phyloP scores from a whole-genome alignment of 148 eudicot species.

The Amaranthus cruentus region DNA sequence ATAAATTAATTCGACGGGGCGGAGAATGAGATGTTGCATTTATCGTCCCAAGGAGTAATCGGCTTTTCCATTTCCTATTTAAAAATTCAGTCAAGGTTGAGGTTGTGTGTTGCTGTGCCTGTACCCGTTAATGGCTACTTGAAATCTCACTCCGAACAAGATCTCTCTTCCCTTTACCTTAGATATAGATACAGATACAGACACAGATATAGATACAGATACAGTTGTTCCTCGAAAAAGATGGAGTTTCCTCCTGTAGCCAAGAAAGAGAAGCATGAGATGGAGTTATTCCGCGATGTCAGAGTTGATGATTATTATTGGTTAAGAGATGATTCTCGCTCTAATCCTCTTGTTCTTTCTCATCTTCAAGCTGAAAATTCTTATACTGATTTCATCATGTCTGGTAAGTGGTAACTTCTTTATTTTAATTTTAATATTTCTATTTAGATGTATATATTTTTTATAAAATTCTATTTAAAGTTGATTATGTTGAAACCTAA shows the following conservation, averaged over 20 bases:
- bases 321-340: constrained; percentile 82
- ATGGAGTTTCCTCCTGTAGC: constrained; percentile 44
- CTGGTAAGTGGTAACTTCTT: constrained; percentile 36
- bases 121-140: too few species aligned
- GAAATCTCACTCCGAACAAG: too few species aligned
- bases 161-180: too few species aligned
- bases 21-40: too few species aligned
- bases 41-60: too few species aligned
- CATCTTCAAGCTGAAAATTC: constrained; percentile 60
- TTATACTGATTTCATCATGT: constrained; percentile 59
- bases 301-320: constrained; percentile 81
- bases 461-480: not conserved
- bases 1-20: too few species aligned
- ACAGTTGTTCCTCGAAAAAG: not conserved
- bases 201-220: too few species aligned
- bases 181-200: too few species aligned
- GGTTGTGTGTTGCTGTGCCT: too few species aligned
- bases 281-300: constrained; percentile 81
- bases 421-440: not conserved
- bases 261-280: constrained; percentile 54
- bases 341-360: constrained; percentile 55
- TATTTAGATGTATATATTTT: not conserved
- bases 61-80: too few species aligned
- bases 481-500: too few species aligned
- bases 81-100: too few species aligned